A percentile compares a stretch with the other conserved stretches of the same genome.
Conservation (phyloP, 169 alveolate species). For the Sarcocystis neurona region DNA sequence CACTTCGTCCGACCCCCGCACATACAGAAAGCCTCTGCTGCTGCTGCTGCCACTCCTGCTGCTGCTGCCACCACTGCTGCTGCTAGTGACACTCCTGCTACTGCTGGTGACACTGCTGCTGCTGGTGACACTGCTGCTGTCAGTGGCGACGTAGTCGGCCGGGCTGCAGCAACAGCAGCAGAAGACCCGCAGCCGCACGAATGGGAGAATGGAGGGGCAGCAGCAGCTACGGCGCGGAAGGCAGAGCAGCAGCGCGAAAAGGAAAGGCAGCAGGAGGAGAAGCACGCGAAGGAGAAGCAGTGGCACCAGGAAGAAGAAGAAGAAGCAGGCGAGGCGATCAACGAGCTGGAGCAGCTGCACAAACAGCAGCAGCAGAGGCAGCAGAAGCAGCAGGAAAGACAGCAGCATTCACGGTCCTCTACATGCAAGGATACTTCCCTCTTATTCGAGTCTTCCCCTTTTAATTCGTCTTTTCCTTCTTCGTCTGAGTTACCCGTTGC, state of each 20-base stretch:
- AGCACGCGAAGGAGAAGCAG: neutral
- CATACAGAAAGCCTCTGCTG: no score
- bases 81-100: no score
- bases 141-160: no score
- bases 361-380: no score
- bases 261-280: neutral
- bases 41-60: no score
- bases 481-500: neutral
- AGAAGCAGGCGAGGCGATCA: neutral
- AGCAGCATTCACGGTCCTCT: no score
- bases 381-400: no score
- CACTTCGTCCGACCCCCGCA: no score
- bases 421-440: neutral
- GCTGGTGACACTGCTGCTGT: no score
- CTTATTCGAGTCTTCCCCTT: neutral
- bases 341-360: neutral
- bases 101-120: no score
- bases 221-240: neutral
- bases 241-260: neutral
- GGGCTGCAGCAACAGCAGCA: neutral
- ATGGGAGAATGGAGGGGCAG: neutral
- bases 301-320: neutral
- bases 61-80: no score
- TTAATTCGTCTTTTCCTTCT: neutral
- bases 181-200: neutral